Evolutionary conservation across 495 filamentous ascomycete species (phyloP).

Genomic region (Cercophora samala): DNA sequence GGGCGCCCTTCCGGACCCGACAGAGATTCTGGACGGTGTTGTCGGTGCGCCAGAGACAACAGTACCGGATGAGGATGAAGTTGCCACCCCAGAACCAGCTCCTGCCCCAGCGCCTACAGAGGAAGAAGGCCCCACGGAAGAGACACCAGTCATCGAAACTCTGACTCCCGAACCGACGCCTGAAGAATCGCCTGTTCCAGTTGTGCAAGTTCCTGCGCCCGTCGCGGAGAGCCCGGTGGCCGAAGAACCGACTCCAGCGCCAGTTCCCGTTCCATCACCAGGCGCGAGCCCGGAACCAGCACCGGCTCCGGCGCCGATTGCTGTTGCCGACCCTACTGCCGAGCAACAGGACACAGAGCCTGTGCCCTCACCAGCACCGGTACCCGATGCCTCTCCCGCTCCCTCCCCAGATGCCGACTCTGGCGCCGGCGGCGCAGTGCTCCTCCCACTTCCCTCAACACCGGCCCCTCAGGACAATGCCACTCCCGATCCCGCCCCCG

Average conservation of each 20-base stretch:
- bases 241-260: conserved; percentile 10
- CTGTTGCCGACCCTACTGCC: not conserved
- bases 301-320: conserved; percentile 8
- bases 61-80: not conserved
- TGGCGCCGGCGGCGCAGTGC: not conserved
- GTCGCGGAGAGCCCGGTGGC: not conserved
- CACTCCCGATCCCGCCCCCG: not conserved
- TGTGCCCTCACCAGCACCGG: conserved; percentile 5
- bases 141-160: conserved; percentile 13
- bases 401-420: not conserved
- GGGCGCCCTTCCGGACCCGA: conserved; percentile 9
- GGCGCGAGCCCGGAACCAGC: conserved; percentile 8
- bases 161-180: conserved; percentile 9
- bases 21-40: not conserved
- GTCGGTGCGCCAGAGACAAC: conserved; percentile 1
- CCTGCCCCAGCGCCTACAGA: conserved; percentile 12
- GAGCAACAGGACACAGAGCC: not conserved
- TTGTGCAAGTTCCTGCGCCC: conserved; percentile 8
- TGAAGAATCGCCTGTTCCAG: conserved; percentile 1
- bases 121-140: not conserved
- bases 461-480: not conserved
- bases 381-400: conserved; percentile 6
- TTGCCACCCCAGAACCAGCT: conserved; percentile 1
- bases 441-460: not conserved
- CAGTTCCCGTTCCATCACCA: conserved; percentile 6